Conservation (phyloP, 2,329 filamentous ascomycete species). For the Xenosphaeropsis pyriputrescens region DNA sequence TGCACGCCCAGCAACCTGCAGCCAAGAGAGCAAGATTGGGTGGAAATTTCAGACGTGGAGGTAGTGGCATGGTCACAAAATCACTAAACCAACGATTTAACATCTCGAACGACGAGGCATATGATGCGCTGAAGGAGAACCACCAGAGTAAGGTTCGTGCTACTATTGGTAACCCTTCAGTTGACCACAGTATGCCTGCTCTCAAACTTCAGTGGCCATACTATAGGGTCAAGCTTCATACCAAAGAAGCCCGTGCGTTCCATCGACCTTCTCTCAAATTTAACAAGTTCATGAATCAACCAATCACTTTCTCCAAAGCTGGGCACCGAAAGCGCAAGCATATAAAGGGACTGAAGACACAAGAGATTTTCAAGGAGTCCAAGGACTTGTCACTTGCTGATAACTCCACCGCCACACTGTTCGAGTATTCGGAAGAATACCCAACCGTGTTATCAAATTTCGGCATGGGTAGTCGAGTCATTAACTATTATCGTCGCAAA, state of each 20-base stretch:
- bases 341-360: conserved; percentile 63
- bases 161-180: conserved; percentile 77
- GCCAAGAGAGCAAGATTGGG: conserved; percentile 34
- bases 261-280: conserved; percentile 71
- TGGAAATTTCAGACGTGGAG: conserved; percentile 49
- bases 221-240: conserved; percentile 73
- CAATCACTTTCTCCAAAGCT: conserved; percentile 61
- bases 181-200: conserved; percentile 89
- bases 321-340: conserved; percentile 66
- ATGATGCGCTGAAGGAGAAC: conserved; percentile 91
- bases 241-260: conserved; percentile 63
- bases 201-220: conserved; percentile 89
- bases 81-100: conserved; percentile 78
- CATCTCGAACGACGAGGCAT: conserved; percentile 89
- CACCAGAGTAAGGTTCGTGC: conserved; percentile 92
- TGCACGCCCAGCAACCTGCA: conserved; percentile 48
- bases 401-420: conserved; percentile 73
- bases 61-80: conserved; percentile 53
- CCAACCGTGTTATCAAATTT: conserved; percentile 89
- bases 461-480: conserved; percentile 89
- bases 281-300: conserved; percentile 48
- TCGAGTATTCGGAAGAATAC: conserved; percentile 93
- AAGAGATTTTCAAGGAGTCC: conserved; percentile 65
- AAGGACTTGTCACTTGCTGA: conserved; percentile 78
- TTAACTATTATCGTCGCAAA: conserved; percentile 91